Evolutionary conservation across 257 asterid genomes (phyloP).

Genomic region (Hygrophila difformis): DNA sequence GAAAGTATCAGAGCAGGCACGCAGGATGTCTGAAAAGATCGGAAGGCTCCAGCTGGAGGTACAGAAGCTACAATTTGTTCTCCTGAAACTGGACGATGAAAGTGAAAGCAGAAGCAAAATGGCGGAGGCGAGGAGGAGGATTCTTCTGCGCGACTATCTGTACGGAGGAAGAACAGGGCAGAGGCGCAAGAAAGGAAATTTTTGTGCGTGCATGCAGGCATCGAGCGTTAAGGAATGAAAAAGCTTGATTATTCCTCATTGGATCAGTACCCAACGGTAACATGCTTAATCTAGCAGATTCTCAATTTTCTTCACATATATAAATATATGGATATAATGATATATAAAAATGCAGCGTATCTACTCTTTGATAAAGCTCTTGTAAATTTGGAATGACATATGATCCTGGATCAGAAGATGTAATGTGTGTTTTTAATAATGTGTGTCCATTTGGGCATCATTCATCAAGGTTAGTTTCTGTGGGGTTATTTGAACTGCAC

Average conservation of each 20-base stretch:
- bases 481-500: too few relatives aligned
- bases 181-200: constrained; percentile 4
- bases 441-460: too few relatives aligned
- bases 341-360: too few relatives aligned
- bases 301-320: too few relatives aligned
- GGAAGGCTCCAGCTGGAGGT: constrained; percentile 55
- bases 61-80: constrained; percentile 44
- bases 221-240: constrained; percentile 25
- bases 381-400: too few relatives aligned
- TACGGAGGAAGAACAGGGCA: not conserved
- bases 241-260: not conserved
- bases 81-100: constrained; percentile 39
- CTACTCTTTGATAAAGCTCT: too few relatives aligned
- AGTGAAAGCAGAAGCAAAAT: not conserved
- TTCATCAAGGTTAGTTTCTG: too few relatives aligned
- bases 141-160: constrained; percentile 5
- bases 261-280: too few relatives aligned
- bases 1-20: constrained; percentile 41
- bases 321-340: too few relatives aligned
- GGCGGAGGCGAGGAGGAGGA: not conserved
- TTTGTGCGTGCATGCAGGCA: constrained; percentile 48
- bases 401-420: too few relatives aligned
- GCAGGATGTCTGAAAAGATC: constrained; percentile 52
- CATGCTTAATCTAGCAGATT: too few relatives aligned
- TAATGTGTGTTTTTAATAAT: too few relatives aligned